Conservation (phyloP, 78 protist genomes). For the Capsaspora owczarzaki region DNA sequence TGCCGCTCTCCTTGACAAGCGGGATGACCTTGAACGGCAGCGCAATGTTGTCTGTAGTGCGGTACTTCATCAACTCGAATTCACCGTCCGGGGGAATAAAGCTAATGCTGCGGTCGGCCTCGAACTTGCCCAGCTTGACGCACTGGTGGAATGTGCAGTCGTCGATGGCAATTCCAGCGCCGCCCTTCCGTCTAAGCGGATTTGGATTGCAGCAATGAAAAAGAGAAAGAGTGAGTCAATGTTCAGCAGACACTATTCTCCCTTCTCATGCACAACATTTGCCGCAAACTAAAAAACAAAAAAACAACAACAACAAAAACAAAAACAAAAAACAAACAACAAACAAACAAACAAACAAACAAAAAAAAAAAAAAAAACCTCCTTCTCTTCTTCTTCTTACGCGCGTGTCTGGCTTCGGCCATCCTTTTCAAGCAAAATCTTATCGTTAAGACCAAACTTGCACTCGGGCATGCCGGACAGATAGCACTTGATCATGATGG, state of each 20-base stretch:
- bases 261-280: neutral
- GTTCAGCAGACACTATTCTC: neutral
- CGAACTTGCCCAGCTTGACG: constrained; percentile 88
- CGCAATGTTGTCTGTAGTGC: constrained; percentile 83
- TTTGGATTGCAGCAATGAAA: neutral
- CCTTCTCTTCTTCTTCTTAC: neutral
- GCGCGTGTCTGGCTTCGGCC: neutral
- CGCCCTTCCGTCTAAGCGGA: neutral
- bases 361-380: no score
- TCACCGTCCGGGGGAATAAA: constrained; percentile 99
- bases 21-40: constrained; percentile 87
- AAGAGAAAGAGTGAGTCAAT: neutral
- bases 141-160: constrained; percentile 95
- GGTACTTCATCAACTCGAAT: constrained; percentile 93
- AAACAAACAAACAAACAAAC: no score
- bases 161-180: constrained; percentile 72
- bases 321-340: no score
- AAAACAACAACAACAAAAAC: no score
- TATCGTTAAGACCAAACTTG: constrained; percentile 95
- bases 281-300: no score
- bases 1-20: constrained; percentile 33
- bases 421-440: constrained; percentile 37
- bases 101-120: constrained; percentile 75
- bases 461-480: constrained; percentile 99
- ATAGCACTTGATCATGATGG: constrained; percentile 70